Conservation (phyloP, 371 early-diverging fungal genomes). For the Coemansia sp. region DNA sequence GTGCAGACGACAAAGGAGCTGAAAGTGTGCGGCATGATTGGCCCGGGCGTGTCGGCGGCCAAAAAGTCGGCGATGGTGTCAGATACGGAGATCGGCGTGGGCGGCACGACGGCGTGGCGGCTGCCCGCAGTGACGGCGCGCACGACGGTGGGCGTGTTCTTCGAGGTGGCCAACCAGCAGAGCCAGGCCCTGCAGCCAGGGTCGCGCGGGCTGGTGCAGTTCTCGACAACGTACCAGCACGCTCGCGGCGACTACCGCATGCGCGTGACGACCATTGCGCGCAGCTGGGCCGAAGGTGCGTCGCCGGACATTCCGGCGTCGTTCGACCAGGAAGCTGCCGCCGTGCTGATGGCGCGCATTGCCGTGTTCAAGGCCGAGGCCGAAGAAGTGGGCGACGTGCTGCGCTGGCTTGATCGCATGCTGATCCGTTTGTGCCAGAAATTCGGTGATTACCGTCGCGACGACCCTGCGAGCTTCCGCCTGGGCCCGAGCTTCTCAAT, state of each 20-base stretch:
- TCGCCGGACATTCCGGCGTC: constrained; percentile 85
- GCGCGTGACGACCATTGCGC: constrained; percentile 93
- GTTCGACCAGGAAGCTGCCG: constrained; percentile 99
- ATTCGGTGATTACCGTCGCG: constrained; percentile 95
- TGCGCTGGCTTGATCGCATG: constrained; percentile 99
- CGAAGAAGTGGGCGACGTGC: constrained; percentile 98
- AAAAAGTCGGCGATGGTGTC: constrained; percentile 91
- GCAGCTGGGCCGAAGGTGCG: constrained; percentile 88
- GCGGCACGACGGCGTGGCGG: constrained; percentile 93
- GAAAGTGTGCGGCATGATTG: constrained; percentile 94
- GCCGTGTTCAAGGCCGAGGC: constrained; percentile 96
- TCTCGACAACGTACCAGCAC: constrained; percentile 94
- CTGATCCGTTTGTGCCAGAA: constrained; percentile 97
- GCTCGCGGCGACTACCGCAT: constrained; percentile 86
- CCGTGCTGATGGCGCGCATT: constrained; percentile 98
- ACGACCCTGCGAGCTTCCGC: constrained; percentile 92
- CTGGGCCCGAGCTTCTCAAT: constrained; percentile 93
- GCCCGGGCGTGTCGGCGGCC: constrained; percentile 86
- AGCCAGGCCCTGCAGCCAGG: constrained; percentile 80
- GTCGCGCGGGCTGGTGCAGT: constrained; percentile 89
- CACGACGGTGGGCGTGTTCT: constrained; percentile 88
- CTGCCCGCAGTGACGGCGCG: constrained; percentile 85
- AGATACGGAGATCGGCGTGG: constrained; percentile 97
- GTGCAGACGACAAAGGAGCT: constrained; percentile 93
- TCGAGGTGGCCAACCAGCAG: constrained; percentile 91